Conservation (phyloP, 257 asterid species). For the Cynanchum wilfordii region DNA sequence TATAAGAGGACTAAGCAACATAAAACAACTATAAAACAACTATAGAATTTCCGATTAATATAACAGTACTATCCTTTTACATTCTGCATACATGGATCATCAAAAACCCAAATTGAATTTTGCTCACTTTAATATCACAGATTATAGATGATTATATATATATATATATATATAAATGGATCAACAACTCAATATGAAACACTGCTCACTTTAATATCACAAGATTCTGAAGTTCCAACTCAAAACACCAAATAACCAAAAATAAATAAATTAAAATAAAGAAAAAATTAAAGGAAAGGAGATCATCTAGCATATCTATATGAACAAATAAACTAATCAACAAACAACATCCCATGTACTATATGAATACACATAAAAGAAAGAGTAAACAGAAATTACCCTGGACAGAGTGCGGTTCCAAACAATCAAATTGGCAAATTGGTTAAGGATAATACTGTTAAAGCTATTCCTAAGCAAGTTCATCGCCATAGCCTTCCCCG, state of each 20-base stretch:
- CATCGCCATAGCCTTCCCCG: constrained; percentile 97
- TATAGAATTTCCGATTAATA: neutral
- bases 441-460: too few species aligned
- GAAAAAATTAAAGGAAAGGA: neutral
- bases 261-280: neutral
- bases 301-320: neutral
- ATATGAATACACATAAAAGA: neutral
- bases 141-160: too few species aligned
- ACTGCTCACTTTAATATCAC: too few species aligned
- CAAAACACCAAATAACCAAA: too few species aligned
- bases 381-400: constrained; percentile 1
- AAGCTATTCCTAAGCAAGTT: constrained; percentile 88
- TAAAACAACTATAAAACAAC: neutral
- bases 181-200: neutral
- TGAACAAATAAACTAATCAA: neutral
- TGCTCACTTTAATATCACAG: too few species aligned
- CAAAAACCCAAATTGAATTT: too few species aligned
- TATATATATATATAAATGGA: neutral
- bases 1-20: neutral
- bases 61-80: neutral
- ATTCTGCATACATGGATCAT: neutral
- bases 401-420: constrained; percentile 99
- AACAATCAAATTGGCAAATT: too few species aligned
- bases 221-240: neutral
- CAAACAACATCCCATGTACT: too few species aligned